phyloP scores from a whole-genome alignment of 129 eudicot species.

The Gnaphalium uliginosum region DNA sequence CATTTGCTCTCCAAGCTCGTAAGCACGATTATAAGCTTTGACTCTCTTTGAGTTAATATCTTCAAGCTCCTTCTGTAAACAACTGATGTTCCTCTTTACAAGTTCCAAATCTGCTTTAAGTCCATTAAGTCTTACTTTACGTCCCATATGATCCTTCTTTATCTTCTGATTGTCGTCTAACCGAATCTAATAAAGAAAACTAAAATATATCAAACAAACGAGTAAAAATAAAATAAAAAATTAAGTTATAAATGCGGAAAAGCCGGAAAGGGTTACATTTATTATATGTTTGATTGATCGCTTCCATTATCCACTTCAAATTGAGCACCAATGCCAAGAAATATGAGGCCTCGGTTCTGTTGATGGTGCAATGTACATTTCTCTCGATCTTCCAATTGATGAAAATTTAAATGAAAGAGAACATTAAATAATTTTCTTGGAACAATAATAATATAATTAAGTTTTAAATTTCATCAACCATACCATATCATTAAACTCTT shows the following conservation, averaged over 20 bases:
- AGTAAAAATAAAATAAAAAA: neutral
- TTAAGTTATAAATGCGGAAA: too few species aligned
- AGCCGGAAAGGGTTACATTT: neutral
- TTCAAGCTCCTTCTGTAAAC: slow-evolving; percentile 19
- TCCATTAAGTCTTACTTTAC: neutral
- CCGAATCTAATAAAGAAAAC: neutral
- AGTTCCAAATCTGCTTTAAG: slow-evolving; percentile 12
- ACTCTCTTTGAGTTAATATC: slow-evolving; percentile 11
- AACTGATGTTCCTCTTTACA: slow-evolving; percentile 12
- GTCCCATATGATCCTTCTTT: neutral
- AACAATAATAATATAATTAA: too few species aligned
- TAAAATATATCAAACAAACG: neutral
- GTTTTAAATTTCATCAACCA: too few species aligned
- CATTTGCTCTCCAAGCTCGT: too few species aligned
- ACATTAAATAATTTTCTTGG: too few species aligned
- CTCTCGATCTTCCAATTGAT: too few species aligned
- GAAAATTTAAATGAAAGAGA: too few species aligned
- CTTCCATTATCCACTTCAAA: neutral
- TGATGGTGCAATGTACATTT: too few species aligned
- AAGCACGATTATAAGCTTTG: neutral
- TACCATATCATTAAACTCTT: too few species aligned
- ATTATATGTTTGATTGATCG: neutral
- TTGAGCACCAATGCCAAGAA: too few species aligned
- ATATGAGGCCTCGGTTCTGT: too few species aligned
- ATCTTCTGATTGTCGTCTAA: neutral